Evolutionary conservation across 306 rosid genomes (phyloP).

Genomic region (Vachellia pachyceras): DNA sequence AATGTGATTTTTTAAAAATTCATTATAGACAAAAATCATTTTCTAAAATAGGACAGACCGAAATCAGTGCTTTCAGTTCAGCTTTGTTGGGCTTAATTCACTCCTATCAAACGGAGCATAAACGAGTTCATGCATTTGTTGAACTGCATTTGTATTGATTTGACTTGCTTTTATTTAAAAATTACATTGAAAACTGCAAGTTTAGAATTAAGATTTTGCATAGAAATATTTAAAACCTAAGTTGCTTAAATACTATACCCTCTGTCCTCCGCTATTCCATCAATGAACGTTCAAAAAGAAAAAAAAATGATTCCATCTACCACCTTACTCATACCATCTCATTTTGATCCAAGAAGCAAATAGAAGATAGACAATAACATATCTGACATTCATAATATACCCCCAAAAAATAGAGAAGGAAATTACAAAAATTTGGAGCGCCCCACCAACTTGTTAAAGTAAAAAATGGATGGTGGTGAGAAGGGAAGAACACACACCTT

Average conservation of each 20-base stretch:
- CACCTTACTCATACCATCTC: not conserved
- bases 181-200: not conserved
- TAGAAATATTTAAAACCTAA: no score
- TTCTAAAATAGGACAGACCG: no score
- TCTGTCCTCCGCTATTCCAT: not conserved
- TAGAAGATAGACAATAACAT: not conserved
- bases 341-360: constrained; percentile 2
- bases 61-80: no score
- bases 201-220: not conserved
- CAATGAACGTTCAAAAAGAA: not conserved
- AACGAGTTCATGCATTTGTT: no score
- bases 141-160: no score
- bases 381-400: constrained; percentile 32
- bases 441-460: not conserved
- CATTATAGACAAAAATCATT: no score
- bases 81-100: no score
- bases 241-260: not conserved
- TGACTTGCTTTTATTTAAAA: no score
- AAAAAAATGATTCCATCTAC: not conserved
- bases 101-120: no score
- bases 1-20: no score
- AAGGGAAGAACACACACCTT: constrained; percentile 27
- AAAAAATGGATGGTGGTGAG: not conserved
- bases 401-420: constrained; percentile 28
- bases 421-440: constrained; percentile 50